Conservation (phyloP, 495 filamentous ascomycete species). For the Podospora fimiseda region DNA sequence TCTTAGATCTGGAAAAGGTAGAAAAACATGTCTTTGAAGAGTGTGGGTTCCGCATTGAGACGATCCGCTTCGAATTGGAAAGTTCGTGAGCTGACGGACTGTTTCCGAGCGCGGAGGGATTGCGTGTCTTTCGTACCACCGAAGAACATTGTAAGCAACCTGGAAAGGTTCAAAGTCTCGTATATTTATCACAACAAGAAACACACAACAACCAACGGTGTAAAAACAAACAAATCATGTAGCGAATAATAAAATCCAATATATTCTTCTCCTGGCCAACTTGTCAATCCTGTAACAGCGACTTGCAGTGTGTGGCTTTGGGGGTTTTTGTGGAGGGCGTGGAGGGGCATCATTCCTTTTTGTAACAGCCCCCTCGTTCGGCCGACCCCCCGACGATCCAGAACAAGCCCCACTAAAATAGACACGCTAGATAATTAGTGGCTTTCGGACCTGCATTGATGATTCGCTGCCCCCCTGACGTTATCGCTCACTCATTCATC, state of each 20-base stretch:
- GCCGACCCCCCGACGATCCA: too few relatives aligned
- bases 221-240: too few relatives aligned
- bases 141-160: too few relatives aligned
- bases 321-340: too few relatives aligned
- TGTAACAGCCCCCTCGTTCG: too few relatives aligned
- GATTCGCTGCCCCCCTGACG: constrained; percentile 13
- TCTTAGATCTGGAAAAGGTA: neutral
- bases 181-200: too few relatives aligned
- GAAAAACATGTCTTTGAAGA: neutral
- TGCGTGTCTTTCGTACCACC: constrained; percentile 1
- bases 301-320: neutral
- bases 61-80: neutral
- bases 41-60: neutral
- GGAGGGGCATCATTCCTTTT: too few relatives aligned
- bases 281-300: neutral
- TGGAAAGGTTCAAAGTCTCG: too few relatives aligned
- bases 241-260: too few relatives aligned
- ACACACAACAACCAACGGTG: too few relatives aligned
- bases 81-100: constrained; percentile 1
- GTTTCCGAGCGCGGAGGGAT: constrained; percentile 4
- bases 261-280: too few relatives aligned
- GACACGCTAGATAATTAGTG: constrained; percentile 5
- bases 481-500: constrained; percentile 9
- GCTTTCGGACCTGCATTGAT: neutral
- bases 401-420: neutral